These are phyloP conservation scores for Nitzschia inconspicua DNA, from an alignment of 108 stramenopile species.

Conservation along the genomic window DNA sequence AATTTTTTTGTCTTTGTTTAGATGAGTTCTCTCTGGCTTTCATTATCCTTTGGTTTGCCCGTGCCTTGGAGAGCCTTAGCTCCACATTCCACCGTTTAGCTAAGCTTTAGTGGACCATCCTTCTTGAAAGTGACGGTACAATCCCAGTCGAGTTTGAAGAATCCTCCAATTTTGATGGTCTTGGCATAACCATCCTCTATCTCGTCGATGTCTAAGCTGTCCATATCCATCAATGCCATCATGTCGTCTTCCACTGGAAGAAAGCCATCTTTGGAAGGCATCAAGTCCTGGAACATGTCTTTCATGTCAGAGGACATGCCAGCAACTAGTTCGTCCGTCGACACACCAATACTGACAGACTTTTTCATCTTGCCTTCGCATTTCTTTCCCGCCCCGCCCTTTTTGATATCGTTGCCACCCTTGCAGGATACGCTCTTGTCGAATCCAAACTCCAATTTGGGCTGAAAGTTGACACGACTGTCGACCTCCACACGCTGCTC, in stretches of 20 bases:
- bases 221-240: not conserved
- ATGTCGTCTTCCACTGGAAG: not conserved
- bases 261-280: not conserved
- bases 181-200: not conserved
- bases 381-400: not conserved
- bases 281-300: not conserved
- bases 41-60: not conserved
- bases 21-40: too few relatives aligned
- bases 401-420: not conserved
- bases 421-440: conserved; percentile 2
- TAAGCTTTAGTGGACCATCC: conserved; percentile 1
- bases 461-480: too few relatives aligned
- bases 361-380: conserved; percentile 7
- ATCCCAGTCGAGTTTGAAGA: conserved; percentile 2
- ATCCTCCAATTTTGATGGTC: not conserved
- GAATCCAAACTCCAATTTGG: too few relatives aligned
- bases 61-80: not conserved
- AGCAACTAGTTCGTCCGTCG: not conserved
- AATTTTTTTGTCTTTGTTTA: too few relatives aligned
- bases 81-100: not conserved
- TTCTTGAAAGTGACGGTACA: conserved; percentile 6
- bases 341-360: not conserved
- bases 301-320: not conserved
- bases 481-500: too few relatives aligned
- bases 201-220: not conserved